Base-by-base conservation (phyloP, 1,139 yeast species). In the Kluyveromyces sp. region DNA sequence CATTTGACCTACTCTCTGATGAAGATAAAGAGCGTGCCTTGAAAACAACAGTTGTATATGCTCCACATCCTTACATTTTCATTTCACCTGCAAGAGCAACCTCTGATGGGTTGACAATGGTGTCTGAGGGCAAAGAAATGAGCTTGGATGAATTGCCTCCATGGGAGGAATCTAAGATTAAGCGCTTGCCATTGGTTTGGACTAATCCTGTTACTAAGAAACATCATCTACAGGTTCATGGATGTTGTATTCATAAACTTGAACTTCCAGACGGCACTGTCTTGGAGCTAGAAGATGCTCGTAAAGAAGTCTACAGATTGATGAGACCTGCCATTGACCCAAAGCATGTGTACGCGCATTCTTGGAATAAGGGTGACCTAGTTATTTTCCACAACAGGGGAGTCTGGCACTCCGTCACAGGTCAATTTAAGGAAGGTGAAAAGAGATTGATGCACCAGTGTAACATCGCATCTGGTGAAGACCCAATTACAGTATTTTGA, bases 371-470 rank as follows among this genome's bases (percentile, higher is more conserved):
- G 55, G 95, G 95, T 46, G 96, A 87, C 58, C 73, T 87, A 61
- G 94, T 86, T 33, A 80, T 87, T 49, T 87, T 87, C 71, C 86
- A 73, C 68, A 87, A 87, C 71, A 76, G 90, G 63, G 95, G 95
- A 37, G 92, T 87, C 8, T 83, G 89, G 82, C 96, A 87, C 63
- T 79, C 92, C 4, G 95, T 87, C 35, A 86, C 95, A 28, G 95
- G 95, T 45, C 95, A 86, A 64, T 82, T 87, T 66, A 82, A 78
- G 28, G 73, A 74, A 27, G 86, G 83, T 47, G 94, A 86, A 62
- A 78, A 78, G 60, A 76, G 96, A 64, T 72, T 87, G 63, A 86
- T 87, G 95, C 96, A 87, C 64, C 96, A 87, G 67, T 87, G 96
- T 68, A 87, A 87, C 67, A 85, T 87, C 65, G 95, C 96, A 25